A percentile compares a stretch with the other conserved stretches of the same genome.
Evolutionary conservation across 495 filamentous ascomycete genomes (phyloP).

Genomic region (Immersiella caudata): DNA sequence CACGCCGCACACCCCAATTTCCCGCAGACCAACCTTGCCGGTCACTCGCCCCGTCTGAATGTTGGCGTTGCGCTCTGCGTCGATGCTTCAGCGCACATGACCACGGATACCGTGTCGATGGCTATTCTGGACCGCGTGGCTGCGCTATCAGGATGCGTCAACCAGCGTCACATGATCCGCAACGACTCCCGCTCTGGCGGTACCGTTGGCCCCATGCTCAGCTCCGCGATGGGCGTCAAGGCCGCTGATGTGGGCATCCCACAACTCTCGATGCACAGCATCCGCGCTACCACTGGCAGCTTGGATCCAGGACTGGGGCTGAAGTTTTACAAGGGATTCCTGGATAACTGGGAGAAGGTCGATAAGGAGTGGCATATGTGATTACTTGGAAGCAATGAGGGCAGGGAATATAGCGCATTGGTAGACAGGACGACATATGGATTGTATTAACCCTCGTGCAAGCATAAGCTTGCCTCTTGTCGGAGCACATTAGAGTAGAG

Average conservation of each 20-base stretch:
- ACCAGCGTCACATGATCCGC: conserved; percentile 93
- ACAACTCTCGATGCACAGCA: conserved; percentile 93
- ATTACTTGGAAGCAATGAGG: not conserved
- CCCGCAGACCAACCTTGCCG: conserved; percentile 73
- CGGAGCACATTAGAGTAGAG: not conserved
- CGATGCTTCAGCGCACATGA: conserved; percentile 94
- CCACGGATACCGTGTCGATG: conserved; percentile 79
- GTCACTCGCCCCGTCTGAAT: conserved; percentile 88
- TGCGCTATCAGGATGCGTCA: conserved; percentile 63
- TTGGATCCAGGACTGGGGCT: conserved; percentile 88
- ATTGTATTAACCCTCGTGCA: not conserved
- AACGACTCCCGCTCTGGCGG: conserved; percentile 88
- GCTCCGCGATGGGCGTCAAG: conserved; percentile 75
- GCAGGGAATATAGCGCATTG: not conserved
- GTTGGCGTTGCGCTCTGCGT: conserved; percentile 79
- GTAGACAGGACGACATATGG: not conserved
- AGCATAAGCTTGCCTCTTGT: not conserved
- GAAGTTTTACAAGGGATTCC: conserved; percentile 85
- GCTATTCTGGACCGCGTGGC: conserved; percentile 76
- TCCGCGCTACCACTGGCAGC: conserved; percentile 85
- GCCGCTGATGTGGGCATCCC: conserved; percentile 89
- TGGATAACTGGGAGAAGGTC: conserved; percentile 84
- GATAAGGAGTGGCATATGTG: conserved; percentile 71
- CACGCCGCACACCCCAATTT: conserved; percentile 97
- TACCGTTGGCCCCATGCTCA: conserved; percentile 94